Evolutionary conservation across 1,284 basidiomycete species (phyloP).

Genomic region (Sporisorium reilianum): DNA sequence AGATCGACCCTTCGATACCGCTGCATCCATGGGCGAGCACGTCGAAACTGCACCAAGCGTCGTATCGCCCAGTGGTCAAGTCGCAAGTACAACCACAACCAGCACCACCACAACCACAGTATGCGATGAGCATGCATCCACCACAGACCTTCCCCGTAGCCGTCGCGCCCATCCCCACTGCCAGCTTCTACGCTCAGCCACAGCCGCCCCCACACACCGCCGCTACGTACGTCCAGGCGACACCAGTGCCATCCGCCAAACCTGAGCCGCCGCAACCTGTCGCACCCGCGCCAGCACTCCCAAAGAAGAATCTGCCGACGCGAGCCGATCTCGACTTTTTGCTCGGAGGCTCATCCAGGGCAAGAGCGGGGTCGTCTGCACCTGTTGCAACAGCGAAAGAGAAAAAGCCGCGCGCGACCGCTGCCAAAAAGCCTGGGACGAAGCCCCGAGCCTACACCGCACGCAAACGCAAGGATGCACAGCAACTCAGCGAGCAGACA

Average conservation of each 20-base stretch:
- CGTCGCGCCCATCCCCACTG: slow-evolving; percentile 4
- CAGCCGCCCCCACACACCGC: neutral
- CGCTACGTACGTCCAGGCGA: no score
- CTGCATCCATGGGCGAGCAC: slow-evolving; percentile 36
- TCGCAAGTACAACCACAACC: slow-evolving; percentile 1
- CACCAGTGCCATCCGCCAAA: neutral
- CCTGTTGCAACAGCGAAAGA: neutral
- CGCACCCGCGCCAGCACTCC: neutral
- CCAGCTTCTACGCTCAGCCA: slow-evolving; percentile 21
- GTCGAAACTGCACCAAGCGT: neutral
- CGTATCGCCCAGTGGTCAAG: neutral
- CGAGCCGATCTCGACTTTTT: slow-evolving; percentile 33
- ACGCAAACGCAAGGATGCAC: no score
- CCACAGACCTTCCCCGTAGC: neutral
- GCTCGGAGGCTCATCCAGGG: slow-evolving; percentile 20
- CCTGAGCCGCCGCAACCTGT: slow-evolving; percentile 1
- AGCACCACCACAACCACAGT: neutral
- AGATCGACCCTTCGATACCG: slow-evolving; percentile 25
- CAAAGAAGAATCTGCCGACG: slow-evolving; percentile 20
- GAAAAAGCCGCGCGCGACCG: neutral
- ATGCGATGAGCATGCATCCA: slow-evolving; percentile 2
- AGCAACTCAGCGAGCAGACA: neutral
- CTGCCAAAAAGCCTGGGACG: neutral
- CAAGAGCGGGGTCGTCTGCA: slow-evolving; percentile 12
- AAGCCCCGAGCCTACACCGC: no score